Conservation (phyloP, 805 yeast genomes). For the Candida germanica region DNA sequence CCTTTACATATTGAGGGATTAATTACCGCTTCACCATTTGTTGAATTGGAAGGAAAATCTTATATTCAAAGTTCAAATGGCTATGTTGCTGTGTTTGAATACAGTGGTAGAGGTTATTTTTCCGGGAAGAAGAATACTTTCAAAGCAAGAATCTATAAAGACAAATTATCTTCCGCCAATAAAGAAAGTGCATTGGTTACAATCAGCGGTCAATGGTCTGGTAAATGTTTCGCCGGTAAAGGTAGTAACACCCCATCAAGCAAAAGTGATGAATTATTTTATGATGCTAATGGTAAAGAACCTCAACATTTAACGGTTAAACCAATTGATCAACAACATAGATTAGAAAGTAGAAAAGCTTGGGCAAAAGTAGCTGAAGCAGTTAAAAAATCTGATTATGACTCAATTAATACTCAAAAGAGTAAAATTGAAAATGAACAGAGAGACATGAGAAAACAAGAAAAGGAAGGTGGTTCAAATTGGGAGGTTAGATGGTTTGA, state of each 20-base stretch:
- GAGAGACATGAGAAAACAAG: constrained; percentile 75
- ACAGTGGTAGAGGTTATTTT: constrained; percentile 90
- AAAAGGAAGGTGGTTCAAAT: constrained; percentile 54
- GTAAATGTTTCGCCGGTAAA: constrained; percentile 58
- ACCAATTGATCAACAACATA: constrained; percentile 77
- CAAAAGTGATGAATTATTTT: constrained; percentile 52
- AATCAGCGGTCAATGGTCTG: constrained; percentile 92
- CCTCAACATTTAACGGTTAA: constrained; percentile 67
- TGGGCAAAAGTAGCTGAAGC: constrained; percentile 92
- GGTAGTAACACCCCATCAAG: constrained; percentile 48
- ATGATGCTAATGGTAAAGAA: constrained; percentile 52
- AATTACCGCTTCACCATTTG: constrained; percentile 86
- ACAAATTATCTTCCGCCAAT: constrained; percentile 43
- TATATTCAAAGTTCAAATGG: constrained; percentile 82
- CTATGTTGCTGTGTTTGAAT: constrained; percentile 68
- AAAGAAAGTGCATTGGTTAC: constrained; percentile 71
- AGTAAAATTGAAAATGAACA: constrained; percentile 78
- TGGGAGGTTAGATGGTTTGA: constrained; percentile 90
- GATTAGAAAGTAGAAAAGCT: constrained; percentile 81
- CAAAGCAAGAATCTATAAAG: constrained; percentile 76
- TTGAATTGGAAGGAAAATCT: constrained; percentile 89
- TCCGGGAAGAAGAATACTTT: constrained; percentile 91
- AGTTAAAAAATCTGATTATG: constrained; percentile 69
- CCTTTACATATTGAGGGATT: constrained; percentile 94
- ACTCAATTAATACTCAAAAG: constrained; percentile 71